Evolutionary conservation across 2,329 filamentous ascomycete genomes (phyloP).

Genomic region (Epichloe typhina): DNA sequence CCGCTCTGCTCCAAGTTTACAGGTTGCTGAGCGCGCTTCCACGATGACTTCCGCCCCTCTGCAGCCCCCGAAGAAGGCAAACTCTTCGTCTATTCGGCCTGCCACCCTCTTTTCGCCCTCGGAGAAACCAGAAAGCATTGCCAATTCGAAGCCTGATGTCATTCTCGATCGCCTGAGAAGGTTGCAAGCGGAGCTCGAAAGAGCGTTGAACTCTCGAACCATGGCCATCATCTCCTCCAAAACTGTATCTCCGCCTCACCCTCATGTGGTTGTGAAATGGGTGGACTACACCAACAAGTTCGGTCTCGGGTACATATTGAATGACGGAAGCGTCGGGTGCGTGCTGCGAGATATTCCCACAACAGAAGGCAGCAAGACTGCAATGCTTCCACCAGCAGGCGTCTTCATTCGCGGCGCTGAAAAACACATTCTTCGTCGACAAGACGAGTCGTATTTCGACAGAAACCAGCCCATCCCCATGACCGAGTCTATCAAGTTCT

Average conservation of each 20-base stretch:
- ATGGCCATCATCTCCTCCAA: conserved; percentile 47
- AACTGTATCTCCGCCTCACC: conserved; percentile 39
- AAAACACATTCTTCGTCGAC: conserved; percentile 50
- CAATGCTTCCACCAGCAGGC: conserved; percentile 53
- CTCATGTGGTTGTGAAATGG: conserved; percentile 64
- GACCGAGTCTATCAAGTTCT: conserved; percentile 52
- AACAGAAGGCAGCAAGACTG: conserved; percentile 33
- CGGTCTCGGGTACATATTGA: conserved; percentile 71
- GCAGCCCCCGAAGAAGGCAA: conserved; percentile 15
- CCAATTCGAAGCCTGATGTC: conserved; percentile 42
- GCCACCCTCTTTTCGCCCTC: conserved; percentile 42
- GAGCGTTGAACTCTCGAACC: conserved; percentile 48
- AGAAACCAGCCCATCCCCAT: conserved; percentile 52
- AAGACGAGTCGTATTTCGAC: conserved; percentile 41
- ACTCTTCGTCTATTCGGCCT: conserved; percentile 19
- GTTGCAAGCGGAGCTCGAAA: conserved; percentile 47
- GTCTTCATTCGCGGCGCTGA: conserved; percentile 61
- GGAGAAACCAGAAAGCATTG: conserved; percentile 37
- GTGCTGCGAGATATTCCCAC: conserved; percentile 45
- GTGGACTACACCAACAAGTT: conserved; percentile 84
- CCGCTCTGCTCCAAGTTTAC: conserved; percentile 15
- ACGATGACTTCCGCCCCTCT: conserved; percentile 13
- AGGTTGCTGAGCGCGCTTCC: conserved; percentile 18
- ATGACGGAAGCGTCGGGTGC: conserved; percentile 69
- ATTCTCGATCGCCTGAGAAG: conserved; percentile 42